Conservation (phyloP, 805 yeast genomes). For the Sugiyamaella boreocaroliniensis region DNA sequence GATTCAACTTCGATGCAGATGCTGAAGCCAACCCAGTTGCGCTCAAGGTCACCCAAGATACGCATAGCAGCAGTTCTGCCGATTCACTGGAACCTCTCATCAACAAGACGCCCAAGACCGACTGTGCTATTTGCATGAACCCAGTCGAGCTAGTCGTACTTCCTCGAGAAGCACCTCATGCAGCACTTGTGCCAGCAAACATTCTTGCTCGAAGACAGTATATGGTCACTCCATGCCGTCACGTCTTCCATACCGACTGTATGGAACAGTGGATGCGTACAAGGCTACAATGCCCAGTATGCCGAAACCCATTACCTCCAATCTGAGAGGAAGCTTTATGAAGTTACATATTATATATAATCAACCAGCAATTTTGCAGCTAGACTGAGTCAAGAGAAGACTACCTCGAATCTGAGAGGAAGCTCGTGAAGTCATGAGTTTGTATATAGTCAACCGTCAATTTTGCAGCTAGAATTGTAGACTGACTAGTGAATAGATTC, state of each 20-base stretch:
- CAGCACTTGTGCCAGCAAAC: constrained; percentile 25
- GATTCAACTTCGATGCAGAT: constrained; percentile 23
- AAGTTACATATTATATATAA: no score
- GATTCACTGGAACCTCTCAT: constrained; percentile 21
- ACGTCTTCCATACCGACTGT: constrained; percentile 85
- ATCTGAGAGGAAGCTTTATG: constrained; percentile 35
- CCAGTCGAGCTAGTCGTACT: constrained; percentile 46
- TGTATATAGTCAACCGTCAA: no score
- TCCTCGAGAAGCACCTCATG: constrained; percentile 17
- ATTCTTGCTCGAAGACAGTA: constrained; percentile 31
- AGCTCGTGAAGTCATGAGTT: no score
- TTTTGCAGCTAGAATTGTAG: no score
- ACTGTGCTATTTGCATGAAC: constrained; percentile 89
- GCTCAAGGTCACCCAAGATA: not conserved
- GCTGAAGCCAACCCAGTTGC: constrained; percentile 7
- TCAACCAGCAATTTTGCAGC: no score
- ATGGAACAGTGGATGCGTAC: constrained; percentile 90
- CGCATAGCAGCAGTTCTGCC: not conserved
- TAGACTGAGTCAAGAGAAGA: no score
- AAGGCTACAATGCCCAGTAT: constrained; percentile 89
- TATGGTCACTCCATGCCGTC: constrained; percentile 80
- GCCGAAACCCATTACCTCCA: constrained; percentile 82
- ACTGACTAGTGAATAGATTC: no score
- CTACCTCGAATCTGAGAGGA: no score
- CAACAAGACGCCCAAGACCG: constrained; percentile 41